A percentile compares a stretch with the other conserved stretches of the same genome.
These are phyloP conservation scores for Neospermospora avenae DNA, from an alignment of 2,329 filamentous ascomycete genomes.

Conservation along the genomic window DNA sequence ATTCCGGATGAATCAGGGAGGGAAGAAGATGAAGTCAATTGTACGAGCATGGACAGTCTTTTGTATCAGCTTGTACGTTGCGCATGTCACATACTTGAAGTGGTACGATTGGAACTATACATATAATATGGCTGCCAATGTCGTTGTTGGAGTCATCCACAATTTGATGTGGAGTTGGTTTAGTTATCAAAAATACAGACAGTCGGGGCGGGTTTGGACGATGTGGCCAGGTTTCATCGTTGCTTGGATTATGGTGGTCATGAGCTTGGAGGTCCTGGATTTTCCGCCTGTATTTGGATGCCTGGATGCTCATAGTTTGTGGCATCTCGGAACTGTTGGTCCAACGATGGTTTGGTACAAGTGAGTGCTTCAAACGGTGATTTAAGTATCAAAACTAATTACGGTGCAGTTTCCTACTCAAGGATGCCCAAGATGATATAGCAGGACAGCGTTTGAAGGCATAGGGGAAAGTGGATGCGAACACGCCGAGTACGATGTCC, in stretches of 20 bases:
- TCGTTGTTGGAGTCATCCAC: constrained; percentile 73
- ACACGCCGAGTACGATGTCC: background rate
- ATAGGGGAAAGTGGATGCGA: constrained; percentile 33
- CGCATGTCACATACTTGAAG: constrained; percentile 80
- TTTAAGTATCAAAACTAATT: constrained; percentile 8
- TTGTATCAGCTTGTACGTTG: constrained; percentile 67
- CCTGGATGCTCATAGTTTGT: constrained; percentile 90
- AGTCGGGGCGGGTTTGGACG: constrained; percentile 72
- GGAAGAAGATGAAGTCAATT: constrained; percentile 40
- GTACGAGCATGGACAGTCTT: constrained; percentile 72
- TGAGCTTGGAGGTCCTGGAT: constrained; percentile 94
- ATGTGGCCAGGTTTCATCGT: constrained; percentile 89
- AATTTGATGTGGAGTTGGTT: constrained; percentile 87
- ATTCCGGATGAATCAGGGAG: constrained; percentile 70
- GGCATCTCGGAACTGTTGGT: constrained; percentile 90
- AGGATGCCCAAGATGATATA: constrained; percentile 80
- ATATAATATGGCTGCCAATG: constrained; percentile 97
- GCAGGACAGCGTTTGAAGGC: constrained; percentile 70
- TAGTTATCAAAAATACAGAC: constrained; percentile 69
- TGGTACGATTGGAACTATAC: constrained; percentile 90
- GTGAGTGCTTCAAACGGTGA: constrained; percentile 53
- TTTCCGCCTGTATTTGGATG: constrained; percentile 81
- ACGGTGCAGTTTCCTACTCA: constrained; percentile 71
- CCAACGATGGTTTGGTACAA: constrained; percentile 92
- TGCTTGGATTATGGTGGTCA: constrained; percentile 85